Conservation (phyloP, 176 grass and related monocot species). For the Otatea glauca region DNA sequence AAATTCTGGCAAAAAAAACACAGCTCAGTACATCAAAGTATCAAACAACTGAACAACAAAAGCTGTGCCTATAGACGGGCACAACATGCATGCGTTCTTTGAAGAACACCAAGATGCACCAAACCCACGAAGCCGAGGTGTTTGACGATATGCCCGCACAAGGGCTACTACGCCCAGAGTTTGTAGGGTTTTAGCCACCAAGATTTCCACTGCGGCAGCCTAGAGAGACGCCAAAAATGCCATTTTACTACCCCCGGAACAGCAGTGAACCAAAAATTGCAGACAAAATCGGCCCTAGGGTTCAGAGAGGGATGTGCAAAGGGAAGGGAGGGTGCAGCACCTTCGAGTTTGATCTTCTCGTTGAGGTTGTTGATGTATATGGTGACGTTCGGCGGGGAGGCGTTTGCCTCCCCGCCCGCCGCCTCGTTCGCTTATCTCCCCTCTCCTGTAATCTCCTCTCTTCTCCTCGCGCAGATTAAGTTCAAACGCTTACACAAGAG, state of each 20-base stretch:
- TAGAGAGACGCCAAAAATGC: neutral
- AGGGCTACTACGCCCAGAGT: neutral
- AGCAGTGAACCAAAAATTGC: neutral
- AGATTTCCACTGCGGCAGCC: neutral
- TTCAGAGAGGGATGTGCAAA: neutral
- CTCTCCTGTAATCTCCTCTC: neutral
- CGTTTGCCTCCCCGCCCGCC: constrained; percentile 49
- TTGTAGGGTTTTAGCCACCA: constrained; percentile 20
- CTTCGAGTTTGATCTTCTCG: constrained; percentile 96
- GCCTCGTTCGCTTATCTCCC: constrained; percentile 71
- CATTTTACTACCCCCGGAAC: neutral
- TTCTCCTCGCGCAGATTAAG: constrained; percentile 6
- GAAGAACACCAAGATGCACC: neutral
- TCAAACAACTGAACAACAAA: neutral
- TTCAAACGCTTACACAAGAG: no score
- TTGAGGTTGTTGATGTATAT: no score
- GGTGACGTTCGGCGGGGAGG: constrained; percentile 57
- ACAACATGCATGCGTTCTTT: neutral
- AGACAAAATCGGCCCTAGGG: constrained; percentile 25
- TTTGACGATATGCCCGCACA: neutral
- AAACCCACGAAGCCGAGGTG: no score
- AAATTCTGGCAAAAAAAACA: neutral
- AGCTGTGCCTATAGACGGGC: neutral
- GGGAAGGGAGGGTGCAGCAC: constrained; percentile 28
- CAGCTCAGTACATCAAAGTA: neutral